Percentiles rank a stretch among this genome's conserved stretches.
phyloP scores from a whole-genome alignment of 768 basidiomycete genomes.

The Brasilioporus rufonigricans region DNA sequence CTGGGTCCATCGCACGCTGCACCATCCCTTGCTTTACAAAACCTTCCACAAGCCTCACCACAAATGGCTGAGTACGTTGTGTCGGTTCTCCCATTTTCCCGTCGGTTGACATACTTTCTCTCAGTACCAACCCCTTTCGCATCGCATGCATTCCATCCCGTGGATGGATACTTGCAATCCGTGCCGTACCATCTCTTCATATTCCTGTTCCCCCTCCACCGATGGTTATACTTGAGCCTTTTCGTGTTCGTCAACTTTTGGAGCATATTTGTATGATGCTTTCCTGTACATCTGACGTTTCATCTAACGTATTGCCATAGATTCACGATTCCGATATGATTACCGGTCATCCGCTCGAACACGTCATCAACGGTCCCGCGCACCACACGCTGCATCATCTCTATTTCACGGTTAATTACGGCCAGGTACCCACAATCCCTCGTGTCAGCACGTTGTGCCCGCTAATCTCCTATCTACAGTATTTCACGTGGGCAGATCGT shows the following conservation, averaged over 20 bases:
- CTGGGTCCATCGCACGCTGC: slow-evolving; percentile 93
- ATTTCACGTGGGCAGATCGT: slow-evolving; percentile 95
- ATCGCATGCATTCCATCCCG: slow-evolving; percentile 95
- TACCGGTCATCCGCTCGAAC: slow-evolving; percentile 84
- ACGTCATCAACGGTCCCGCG: slow-evolving; percentile 94
- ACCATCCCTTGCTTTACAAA: slow-evolving; percentile 86
- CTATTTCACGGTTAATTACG: slow-evolving; percentile 96
- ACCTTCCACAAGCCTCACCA: slow-evolving; percentile 96
- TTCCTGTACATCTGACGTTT: background rate
- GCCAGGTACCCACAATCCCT: slow-evolving; percentile 58
- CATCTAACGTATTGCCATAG: slow-evolving; percentile 36
- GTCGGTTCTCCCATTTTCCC: background rate
- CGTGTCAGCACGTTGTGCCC: background rate
- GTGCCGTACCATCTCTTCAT: slow-evolving; percentile 93
- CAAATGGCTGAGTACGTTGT: slow-evolving; percentile 86
- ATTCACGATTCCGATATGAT: slow-evolving; percentile 99
- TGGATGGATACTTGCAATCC: slow-evolving; percentile 94
- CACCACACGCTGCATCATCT: slow-evolving; percentile 97
- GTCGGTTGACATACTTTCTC: slow-evolving; percentile 1
- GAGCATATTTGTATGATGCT: slow-evolving; percentile 74
- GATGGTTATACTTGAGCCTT: slow-evolving; percentile 74
- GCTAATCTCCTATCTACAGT: slow-evolving; percentile 48
- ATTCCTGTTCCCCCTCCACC: slow-evolving; percentile 89
- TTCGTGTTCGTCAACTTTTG: slow-evolving; percentile 94
- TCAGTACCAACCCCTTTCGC: slow-evolving; percentile 96